Evolutionary conservation across 129 eudicot genomes (phyloP).

Genomic region (Kitagawia praeruptora): DNA sequence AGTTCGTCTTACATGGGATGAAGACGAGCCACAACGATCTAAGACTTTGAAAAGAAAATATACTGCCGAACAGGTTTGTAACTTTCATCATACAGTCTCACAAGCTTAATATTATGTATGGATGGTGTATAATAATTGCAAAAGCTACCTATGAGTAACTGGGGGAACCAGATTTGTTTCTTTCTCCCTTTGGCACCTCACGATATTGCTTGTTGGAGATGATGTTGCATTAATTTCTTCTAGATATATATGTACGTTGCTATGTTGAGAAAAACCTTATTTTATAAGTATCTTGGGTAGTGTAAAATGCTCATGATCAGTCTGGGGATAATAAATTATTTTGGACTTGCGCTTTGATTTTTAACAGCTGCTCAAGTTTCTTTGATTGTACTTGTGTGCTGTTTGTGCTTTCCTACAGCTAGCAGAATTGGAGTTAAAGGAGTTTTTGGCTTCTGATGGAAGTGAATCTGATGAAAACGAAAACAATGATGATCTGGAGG

Average conservation of each 20-base stretch:
- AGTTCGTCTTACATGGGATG: conserved; percentile 84
- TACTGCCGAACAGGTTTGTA: conserved; percentile 53
- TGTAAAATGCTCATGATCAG: background rate
- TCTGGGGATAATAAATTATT: background rate
- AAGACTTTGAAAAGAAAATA: conserved; percentile 67
- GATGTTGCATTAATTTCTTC: background rate
- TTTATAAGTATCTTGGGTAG: background rate
- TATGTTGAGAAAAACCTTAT: background rate
- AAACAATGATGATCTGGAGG: conserved; percentile 19
- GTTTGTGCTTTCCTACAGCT: conserved; percentile 35
- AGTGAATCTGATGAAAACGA: conserved; percentile 63
- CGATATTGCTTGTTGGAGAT: background rate
- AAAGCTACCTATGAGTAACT: background rate
- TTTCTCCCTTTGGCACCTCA: background rate
- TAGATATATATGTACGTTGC: background rate
- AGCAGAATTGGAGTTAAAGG: conserved; percentile 58
- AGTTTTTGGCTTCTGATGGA: conserved; percentile 82
- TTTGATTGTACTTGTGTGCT: background rate
- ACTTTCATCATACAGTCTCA: background rate
- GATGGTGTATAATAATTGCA: background rate
- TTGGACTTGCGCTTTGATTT: background rate
- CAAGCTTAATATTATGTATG: background rate
- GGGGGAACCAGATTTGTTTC: background rate
- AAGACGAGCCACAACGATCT: conserved; percentile 79
- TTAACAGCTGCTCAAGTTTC: background rate